These are phyloP conservation scores for Pelagophyceae sp. DNA, from an alignment of 352 stramenopile genomes.

Conservation along the genomic window DNA sequence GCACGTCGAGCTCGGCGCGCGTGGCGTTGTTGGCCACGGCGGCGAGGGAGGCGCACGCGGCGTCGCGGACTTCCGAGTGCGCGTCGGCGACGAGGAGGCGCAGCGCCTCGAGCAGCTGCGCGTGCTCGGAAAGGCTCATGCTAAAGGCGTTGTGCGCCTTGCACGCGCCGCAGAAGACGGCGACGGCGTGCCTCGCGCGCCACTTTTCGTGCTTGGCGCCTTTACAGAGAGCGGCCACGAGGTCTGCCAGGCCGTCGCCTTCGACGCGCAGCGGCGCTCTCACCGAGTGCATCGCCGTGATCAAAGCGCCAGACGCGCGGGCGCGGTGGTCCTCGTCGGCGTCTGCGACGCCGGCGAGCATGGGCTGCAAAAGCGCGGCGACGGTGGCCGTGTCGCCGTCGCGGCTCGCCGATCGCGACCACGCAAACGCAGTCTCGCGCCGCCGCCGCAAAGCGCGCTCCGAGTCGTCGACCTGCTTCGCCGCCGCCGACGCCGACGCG, in stretches of 20 bases:
- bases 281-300: background rate
- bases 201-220: background rate
- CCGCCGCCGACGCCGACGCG: background rate
- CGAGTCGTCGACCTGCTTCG: background rate
- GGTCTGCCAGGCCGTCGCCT: background rate
- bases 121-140: background rate
- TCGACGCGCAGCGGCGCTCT: background rate
- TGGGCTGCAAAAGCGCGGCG: background rate
- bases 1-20: background rate
- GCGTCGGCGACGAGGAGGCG: background rate
- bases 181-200: background rate
- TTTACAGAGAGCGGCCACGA: background rate
- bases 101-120: background rate
- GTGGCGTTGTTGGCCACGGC: background rate
- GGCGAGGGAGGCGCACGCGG: slow-evolving; percentile 3
- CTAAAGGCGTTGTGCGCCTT: background rate
- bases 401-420: background rate
- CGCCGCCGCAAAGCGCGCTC: background rate
- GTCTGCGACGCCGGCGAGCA: slow-evolving; percentile 1
- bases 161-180: background rate
- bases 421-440: slow-evolving; percentile 7
- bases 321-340: slow-evolving; percentile 7
- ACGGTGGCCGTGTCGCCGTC: background rate
- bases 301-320: background rate
- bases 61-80: slow-evolving; percentile 11